phyloP scores from a whole-genome alignment of 1,139 yeast genomes.

The Suhomyces bokatorum region DNA sequence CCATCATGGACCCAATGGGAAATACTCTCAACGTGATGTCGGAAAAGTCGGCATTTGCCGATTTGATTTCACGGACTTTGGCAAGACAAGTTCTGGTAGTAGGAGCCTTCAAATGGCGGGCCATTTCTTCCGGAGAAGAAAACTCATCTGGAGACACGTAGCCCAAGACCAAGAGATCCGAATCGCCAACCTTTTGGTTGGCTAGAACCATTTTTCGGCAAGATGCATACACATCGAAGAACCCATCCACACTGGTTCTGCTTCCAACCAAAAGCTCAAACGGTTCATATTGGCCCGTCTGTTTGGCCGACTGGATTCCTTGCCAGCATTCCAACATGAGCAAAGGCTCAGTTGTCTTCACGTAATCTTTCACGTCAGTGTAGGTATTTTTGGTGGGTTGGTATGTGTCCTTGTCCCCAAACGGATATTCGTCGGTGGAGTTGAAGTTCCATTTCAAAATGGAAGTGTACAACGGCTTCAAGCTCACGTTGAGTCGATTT shows the following conservation, averaged over 20 bases:
- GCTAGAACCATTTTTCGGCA: constrained; percentile 52
- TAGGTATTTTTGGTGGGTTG: constrained; percentile 45
- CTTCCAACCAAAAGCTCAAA: constrained; percentile 74
- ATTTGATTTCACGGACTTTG: constrained; percentile 70
- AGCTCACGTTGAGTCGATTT: constrained; percentile 71
- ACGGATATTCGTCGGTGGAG: constrained; percentile 57
- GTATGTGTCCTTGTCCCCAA: constrained; percentile 42
- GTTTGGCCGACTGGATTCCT: constrained; percentile 72
- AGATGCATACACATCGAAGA: constrained; percentile 86
- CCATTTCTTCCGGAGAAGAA: constrained; percentile 18
- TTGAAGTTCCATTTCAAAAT: constrained; percentile 80
- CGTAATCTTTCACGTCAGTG: constrained; percentile 61
- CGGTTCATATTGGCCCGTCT: constrained; percentile 62
- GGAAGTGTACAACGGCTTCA: constrained; percentile 70
- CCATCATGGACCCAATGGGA: constrained; percentile 50
- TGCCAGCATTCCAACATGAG: constrained; percentile 93
- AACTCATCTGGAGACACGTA: constrained; percentile 32
- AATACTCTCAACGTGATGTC: constrained; percentile 76
- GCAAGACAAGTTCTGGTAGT: constrained; percentile 62
- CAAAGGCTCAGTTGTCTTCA: constrained; percentile 70
- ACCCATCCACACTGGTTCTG: constrained; percentile 79
- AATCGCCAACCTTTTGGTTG: constrained; percentile 63
- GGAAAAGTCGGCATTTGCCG: constrained; percentile 59
- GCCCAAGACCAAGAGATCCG: constrained; percentile 75
- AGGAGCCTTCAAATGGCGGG: constrained; percentile 29